Evolutionary conservation across 805 yeast species (phyloP).

Genomic region (Wickerhamiella lipophila): DNA sequence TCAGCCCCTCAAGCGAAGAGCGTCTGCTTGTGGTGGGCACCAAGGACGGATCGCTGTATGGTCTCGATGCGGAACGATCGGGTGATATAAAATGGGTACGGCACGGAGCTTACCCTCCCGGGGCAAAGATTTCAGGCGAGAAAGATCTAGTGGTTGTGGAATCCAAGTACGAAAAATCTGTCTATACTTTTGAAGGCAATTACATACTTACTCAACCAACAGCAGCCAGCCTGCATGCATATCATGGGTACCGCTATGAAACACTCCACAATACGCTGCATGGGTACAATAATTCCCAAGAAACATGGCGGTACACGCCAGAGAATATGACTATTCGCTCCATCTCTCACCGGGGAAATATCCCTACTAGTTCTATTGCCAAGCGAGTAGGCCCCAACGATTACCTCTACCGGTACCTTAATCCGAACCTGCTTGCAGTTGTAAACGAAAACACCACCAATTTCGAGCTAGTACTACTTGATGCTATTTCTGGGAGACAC

Average conservation of each 20-base stretch:
- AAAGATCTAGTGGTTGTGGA: not conserved
- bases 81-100: not conserved
- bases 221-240: not conserved
- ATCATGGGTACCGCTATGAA: slow-evolving; percentile 1
- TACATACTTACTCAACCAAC: not conserved
- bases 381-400: not conserved
- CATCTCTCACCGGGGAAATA: not conserved
- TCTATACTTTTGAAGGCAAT: not conserved
- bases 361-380: not conserved
- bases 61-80: not conserved
- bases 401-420: slow-evolving; percentile 5
- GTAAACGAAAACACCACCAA: not conserved
- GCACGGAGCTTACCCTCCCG: not conserved
- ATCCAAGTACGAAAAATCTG: not conserved
- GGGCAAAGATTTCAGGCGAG: not conserved
- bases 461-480: not conserved
- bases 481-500: slow-evolving; percentile 2
- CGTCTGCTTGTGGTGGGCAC: not conserved
- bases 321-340: not conserved
- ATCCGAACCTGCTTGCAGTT: slow-evolving; percentile 2
- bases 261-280: not conserved
- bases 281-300: not conserved
- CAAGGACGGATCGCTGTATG: not conserved
- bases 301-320: not conserved
- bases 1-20: not conserved